Evolutionary conservation across 2,329 filamentous ascomycete genomes (phyloP), one percentile per base, ranked within the genome.

Genomic region (Aureobasidium namibiae): DNA sequence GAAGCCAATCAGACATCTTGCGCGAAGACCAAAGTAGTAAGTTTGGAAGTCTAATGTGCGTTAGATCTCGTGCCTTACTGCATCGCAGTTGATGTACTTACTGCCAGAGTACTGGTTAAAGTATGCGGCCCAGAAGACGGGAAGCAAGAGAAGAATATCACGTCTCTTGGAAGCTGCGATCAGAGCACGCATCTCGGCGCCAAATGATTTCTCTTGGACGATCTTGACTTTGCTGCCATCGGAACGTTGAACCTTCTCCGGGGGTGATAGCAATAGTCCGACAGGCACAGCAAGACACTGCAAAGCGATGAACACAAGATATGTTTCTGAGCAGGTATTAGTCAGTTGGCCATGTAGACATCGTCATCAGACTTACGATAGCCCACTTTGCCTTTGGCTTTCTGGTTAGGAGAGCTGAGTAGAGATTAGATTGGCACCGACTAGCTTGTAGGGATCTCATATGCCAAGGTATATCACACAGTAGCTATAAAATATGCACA

Each of bases 1-100:
- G 54, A 80, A 77, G 2, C 76, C 76, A 16, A 78, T 79, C 2
- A 80, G 64, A 1, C 76, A 76, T 23, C 77, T 74, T 1, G 76
- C 75, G 3, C 77, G 71, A 4, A 79, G 73, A 24, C 74, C 73
- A 33, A 77, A 77, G 61, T 77, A 77, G 61, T 76, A 80, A 0
- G 77, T 73, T 57, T 79, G 74, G 62, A 80, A 81, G 63, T 80
- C 49, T 53, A 21, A 23, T 24, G 6, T 1, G 6, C 79, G 48
- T 52, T 39, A 52, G 33, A 7, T 7, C 7, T 52, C 31, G 4
- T 2, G 10, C n/a, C 16, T 18, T 23, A 16, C n/a, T 9, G 9
- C 4, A n/a, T 1, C 2, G 8, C 3, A 6, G 6, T 9, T 29
- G 1, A 24, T n/a, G 24, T 26, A 29, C 49, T 54, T 9, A 42